phyloP scores from a whole-genome alignment of 306 rosid species.

The Fragaria ananassa region DNA sequence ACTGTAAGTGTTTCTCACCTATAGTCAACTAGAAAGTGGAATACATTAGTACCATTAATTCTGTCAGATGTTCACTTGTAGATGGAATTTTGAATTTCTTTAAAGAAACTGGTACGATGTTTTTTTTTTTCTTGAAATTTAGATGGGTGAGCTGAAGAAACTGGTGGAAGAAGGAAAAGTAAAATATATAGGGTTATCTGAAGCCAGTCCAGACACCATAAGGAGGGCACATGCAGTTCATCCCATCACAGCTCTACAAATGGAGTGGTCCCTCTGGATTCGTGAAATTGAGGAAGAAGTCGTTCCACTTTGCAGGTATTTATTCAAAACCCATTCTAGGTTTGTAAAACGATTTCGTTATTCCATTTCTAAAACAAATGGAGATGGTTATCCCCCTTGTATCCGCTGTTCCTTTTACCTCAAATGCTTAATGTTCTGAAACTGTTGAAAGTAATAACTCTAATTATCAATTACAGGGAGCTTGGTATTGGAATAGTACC shows the following conservation, averaged over 20 bases:
- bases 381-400: not conserved
- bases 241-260: conserved; percentile 70
- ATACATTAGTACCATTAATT: not conserved
- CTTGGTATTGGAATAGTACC: conserved; percentile 86
- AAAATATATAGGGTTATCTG: conserved; percentile 68
- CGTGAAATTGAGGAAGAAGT: conserved; percentile 73
- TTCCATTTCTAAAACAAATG: not conserved
- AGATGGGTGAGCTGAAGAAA: conserved; percentile 77
- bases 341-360: not conserved
- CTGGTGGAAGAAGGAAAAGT: conserved; percentile 77
- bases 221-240: conserved; percentile 85
- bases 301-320: conserved; percentile 70
- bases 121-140: not conserved
- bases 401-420: not conserved
- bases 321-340: conserved; percentile 4
- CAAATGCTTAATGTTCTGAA: no score
- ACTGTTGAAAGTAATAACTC: not conserved
- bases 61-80: not conserved
- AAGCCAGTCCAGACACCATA: conserved; percentile 71
- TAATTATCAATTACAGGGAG: conserved; percentile 41
- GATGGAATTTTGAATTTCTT: not conserved
- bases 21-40: not conserved
- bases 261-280: conserved; percentile 80
- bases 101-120: not conserved
- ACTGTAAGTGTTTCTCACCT: conserved; percentile 36